Percentiles rank a stretch among this genome's conserved stretches.
Conservation (phyloP, 2,329 filamentous ascomycete species). For the Fusarium pseudoanthophilum region DNA sequence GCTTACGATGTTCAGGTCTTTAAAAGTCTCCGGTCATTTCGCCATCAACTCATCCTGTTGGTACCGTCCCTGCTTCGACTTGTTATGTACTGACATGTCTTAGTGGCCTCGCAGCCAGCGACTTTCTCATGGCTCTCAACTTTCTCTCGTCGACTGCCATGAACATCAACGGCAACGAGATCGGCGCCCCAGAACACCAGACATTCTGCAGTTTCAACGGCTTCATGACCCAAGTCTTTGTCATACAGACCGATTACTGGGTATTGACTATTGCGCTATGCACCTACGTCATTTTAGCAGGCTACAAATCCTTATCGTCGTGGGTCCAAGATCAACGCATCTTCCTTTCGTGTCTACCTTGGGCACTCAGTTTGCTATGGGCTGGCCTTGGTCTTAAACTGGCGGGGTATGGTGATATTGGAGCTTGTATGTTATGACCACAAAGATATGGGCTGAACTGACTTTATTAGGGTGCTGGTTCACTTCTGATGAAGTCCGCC, state of each 20-base stretch:
- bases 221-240: background rate
- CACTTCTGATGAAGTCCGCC: background rate
- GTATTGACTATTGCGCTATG: background rate
- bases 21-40: background rate
- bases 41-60: background rate
- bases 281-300: background rate
- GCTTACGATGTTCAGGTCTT: background rate
- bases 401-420: background rate
- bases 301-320: background rate
- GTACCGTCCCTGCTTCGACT: too few relatives aligned
- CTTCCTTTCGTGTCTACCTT: background rate
- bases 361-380: background rate
- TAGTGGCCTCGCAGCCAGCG: background rate
- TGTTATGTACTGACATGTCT: accelerated
- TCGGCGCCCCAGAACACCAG: background rate
- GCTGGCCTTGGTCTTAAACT: background rate
- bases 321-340: background rate
- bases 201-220: background rate
- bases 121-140: background rate
- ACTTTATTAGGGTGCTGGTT: background rate
- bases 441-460: background rate
- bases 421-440: background rate
- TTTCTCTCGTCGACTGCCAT: background rate
- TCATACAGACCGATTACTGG: background rate
- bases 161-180: background rate